A percentile compares a stretch with the other conserved stretches of the same genome.
These are phyloP conservation scores for Alternaria sp. DNA, from an alignment of 2,329 filamentous ascomycete genomes.

Conservation along the genomic window DNA sequence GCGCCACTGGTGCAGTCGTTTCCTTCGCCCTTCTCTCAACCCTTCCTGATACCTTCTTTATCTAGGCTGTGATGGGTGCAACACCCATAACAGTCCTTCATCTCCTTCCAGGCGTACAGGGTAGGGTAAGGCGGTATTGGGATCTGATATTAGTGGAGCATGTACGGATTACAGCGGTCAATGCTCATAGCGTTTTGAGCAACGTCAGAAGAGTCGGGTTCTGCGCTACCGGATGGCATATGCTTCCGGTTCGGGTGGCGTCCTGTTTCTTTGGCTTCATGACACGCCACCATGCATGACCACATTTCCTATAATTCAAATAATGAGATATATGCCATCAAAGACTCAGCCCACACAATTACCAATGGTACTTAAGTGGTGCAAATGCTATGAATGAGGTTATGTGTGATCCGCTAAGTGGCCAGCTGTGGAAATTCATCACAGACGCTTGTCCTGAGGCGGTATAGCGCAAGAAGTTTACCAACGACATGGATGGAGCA, in stretches of 20 bases:
- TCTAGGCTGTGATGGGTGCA: background rate
- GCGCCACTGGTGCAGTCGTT: slow-evolving; percentile 30
- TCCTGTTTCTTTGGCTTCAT: slow-evolving; percentile 2
- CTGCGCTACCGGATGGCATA: background rate
- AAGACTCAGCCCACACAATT: background rate
- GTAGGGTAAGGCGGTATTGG: background rate
- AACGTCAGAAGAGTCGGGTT: slow-evolving; percentile 3
- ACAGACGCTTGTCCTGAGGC: background rate
- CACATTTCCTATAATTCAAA: slow-evolving; percentile 1
- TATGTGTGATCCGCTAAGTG: background rate
- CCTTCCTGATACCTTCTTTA: slow-evolving; percentile 37
- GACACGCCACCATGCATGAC: slow-evolving; percentile 6
- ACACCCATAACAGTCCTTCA: background rate
- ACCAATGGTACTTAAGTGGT: background rate
- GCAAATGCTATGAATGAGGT: background rate
- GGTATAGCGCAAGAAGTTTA: background rate
- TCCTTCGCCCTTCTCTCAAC: slow-evolving; percentile 33
- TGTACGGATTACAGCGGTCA: slow-evolving; percentile 7
- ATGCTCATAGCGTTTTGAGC: slow-evolving; percentile 1
- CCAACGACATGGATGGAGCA: background rate
- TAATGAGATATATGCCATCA: slow-evolving; percentile 9
- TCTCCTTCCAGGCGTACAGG: slow-evolving; percentile 10
- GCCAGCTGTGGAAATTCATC: background rate
- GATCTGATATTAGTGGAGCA: slow-evolving; percentile 1
- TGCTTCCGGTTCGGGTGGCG: slow-evolving; percentile 11